A percentile compares a stretch with the other conserved stretches of the same genome.
Conservation (phyloP, 805 yeast genomes). For the Saccharomycopsis babjevae region DNA sequence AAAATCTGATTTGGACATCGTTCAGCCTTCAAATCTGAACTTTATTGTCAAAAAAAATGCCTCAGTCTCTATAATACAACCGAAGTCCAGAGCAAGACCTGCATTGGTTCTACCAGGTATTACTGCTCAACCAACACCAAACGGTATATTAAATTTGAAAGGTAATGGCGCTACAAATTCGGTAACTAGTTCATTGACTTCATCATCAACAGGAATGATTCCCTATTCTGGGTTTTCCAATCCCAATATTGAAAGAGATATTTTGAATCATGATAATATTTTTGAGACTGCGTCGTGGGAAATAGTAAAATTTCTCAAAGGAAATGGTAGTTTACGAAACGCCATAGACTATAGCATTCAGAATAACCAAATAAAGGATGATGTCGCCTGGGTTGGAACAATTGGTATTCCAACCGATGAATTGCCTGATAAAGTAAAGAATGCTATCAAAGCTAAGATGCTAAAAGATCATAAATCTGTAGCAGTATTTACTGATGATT, state of each 20-base stretch:
- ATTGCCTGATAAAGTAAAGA: conserved; percentile 47
- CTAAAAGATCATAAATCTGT: conserved; percentile 41
- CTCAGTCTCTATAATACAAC: conserved; percentile 16
- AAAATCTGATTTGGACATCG: conserved; percentile 4
- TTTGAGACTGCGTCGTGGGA: conserved; percentile 57
- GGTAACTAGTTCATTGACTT: conserved; percentile 27
- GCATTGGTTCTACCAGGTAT: conserved; percentile 36
- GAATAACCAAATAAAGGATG: conserved; percentile 28
- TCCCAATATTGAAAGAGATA: conserved; percentile 41
- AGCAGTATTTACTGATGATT: conserved; percentile 66
- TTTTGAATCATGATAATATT: conserved; percentile 29
- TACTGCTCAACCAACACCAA: conserved; percentile 23
- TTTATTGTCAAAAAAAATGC: conserved; percentile 6
- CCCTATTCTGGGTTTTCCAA: conserved; percentile 71
- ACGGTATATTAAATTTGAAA: background rate
- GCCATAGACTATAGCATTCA: conserved; percentile 59
- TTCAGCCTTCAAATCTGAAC: background rate
- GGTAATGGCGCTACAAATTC: conserved; percentile 37
- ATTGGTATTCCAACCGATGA: conserved; percentile 85
- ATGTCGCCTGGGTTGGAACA: conserved; percentile 77
- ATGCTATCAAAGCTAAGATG: conserved; percentile 41
- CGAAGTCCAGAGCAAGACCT: conserved; percentile 13
- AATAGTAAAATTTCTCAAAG: conserved; percentile 56
- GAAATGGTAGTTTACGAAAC: conserved; percentile 82
- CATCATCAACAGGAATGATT: conserved; percentile 29